Evolutionary conservation across 305 asterid genomes (phyloP), one percentile per base, ranked within the genome.

Genomic region (Fraxinus nigra): DNA sequence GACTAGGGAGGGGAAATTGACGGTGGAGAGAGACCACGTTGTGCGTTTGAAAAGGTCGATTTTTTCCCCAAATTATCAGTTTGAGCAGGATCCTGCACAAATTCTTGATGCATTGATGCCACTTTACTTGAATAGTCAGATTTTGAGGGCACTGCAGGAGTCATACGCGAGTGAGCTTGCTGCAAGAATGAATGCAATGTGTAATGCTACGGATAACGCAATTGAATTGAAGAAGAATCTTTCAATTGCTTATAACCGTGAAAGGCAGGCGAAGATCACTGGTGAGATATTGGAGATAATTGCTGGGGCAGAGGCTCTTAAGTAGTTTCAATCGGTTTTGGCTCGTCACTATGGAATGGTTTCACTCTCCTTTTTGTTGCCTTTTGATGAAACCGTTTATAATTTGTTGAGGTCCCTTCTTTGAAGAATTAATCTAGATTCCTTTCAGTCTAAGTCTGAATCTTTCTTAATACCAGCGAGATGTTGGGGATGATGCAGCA

Each of bases 31-130:
- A 86, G 97, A 91, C 81, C 78, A 18, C 7, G 7, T 73, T 10
- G 9, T 30, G 72, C 83, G 69, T 59, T 56, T 72, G 9, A 87
- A 81, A 48, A 79, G 43, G 26, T 80, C 40, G 48, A 30, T 0
- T 7, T 75, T 84, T 61, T 76, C 83, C 46, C 89, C 87, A 1
- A 90, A 87, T 87, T 81, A 88, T 79, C 56, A 89, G 85, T 92
- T 91, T 75, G 98, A 94, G 92, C 98, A 94, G 87, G 94, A 94
- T 46, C 98, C 98, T 46, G 97, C 93, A 3, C 95, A 92, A 83
- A 92, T 92, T 85, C 95, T 92, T 82, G 98, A 94, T 89, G 98
- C 97, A 4, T 76, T 94, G 89, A 85, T 94, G 93, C 98, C 98
- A 16, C 92, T 94, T 9, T 91, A 94, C 86, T 84, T 92, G 92